Evolutionary conservation across 1,139 yeast species (phyloP), one percentile per base, ranked within the genome.

Genomic region (Dujonia santamariae): DNA sequence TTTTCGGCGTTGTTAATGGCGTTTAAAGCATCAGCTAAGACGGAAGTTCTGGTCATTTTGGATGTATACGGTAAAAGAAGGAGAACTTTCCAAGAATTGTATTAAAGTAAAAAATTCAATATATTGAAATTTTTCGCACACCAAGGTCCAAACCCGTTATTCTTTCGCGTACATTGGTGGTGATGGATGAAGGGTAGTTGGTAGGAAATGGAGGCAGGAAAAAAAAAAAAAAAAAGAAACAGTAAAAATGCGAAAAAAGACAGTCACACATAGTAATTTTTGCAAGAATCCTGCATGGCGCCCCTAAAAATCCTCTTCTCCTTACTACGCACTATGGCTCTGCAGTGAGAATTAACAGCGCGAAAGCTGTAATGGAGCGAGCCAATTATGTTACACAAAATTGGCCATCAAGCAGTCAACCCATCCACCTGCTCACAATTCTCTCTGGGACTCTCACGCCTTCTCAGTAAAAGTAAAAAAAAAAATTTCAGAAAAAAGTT

Each of bases 1-100:
- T 90, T 92, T 78, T 92, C 98, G 69, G 98, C 98, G 70, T 92
- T 92, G 90, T 90, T 87, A 69, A 92, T 92, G 59, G 96, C 81
- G 70, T 92, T 90, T 66, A 92, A 85, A 66, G 98, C 97, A 76
- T 92, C 98, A 61, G 97, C 97, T 72, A 92, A 85, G 67, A 86
- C 98, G 56, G 98, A 92, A 58, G 97, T 78, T 80, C 97, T 90
- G 67, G 97, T 88, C 97, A 92, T 88, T 68, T 65, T 73, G 29
- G 6, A 11, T 25, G 28, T 25, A n/a, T 27, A n/a, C 12, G 19
- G 23, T 6, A 11, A 19, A 26, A n/a, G 13, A 26, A 26, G 13
- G n/a, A 26, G 21, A 22, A 14, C 13, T 22, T n/a, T 22, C 5
- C 12, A 5, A 22, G 5, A 22, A 22, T 4, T 22, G 29, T 11